Conservation (phyloP, 2,329 filamentous ascomycete genomes). For the Ophiostoma perfectum region DNA sequence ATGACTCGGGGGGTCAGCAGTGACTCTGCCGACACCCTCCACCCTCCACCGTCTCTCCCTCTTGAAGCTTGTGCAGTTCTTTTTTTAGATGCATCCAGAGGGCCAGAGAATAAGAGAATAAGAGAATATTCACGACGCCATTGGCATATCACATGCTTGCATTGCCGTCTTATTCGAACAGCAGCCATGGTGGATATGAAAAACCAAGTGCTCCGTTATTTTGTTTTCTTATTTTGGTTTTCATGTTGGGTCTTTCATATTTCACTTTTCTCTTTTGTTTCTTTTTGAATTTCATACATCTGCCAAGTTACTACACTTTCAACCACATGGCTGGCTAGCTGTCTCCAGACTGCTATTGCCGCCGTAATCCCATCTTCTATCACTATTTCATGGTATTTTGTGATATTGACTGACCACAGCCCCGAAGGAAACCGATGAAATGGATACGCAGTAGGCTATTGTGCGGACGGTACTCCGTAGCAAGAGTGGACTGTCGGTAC, state of each 20-base stretch:
- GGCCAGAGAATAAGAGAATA: no score
- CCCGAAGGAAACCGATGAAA: background rate
- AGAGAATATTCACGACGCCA: background rate
- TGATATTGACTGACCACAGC: background rate
- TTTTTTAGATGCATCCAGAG: background rate
- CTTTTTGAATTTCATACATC: background rate
- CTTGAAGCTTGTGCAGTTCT: background rate
- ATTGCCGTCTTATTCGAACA: no score
- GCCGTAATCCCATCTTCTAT: no score
- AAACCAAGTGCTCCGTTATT: background rate
- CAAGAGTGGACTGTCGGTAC: no score
- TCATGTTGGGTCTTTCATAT: background rate
- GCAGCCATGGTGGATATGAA: background rate
- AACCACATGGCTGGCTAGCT: background rate
- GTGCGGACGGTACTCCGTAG: background rate
- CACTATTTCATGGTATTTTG: background rate
- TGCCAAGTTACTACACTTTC: background rate
- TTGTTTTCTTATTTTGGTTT: background rate
- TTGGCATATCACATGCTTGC: constrained; percentile 1
- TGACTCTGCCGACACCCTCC: no score
- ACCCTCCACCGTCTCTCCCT: no score
- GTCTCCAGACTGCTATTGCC: no score
- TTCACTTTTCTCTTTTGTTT: no score
- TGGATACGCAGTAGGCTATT: background rate
- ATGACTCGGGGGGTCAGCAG: background rate